A percentile compares a stretch with the other conserved stretches of the same genome.
Evolutionary conservation across 768 basidiomycete genomes (phyloP).

Genomic region (Boletus tomentosulus): DNA sequence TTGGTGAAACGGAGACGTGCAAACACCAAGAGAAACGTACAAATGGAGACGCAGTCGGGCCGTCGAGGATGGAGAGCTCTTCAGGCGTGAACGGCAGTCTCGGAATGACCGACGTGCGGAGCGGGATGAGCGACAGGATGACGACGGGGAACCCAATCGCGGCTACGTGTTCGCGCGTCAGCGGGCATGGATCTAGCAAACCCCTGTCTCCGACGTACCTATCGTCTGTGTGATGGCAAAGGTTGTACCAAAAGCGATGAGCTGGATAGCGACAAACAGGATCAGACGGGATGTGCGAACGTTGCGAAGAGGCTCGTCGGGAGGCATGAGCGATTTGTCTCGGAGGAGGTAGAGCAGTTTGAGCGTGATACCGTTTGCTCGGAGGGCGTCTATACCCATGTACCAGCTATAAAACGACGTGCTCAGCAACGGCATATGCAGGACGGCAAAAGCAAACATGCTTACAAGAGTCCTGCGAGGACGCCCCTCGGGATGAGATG

Average conservation of each 20-base stretch:
- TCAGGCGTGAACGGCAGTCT: constrained; percentile 68
- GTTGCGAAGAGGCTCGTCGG: constrained; percentile 64
- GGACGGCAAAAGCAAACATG: constrained; percentile 21
- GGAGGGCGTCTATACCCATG: constrained; percentile 84
- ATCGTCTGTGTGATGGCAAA: constrained; percentile 90
- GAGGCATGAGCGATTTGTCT: constrained; percentile 60
- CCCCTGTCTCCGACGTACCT: constrained; percentile 39
- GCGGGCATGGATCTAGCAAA: neutral
- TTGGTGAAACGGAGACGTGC: too few species aligned
- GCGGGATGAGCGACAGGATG: constrained; percentile 77
- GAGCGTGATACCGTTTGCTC: constrained; percentile 75
- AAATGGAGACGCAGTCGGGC: constrained; percentile 83
- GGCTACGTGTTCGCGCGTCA: constrained; percentile 38
- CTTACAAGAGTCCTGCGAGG: constrained; percentile 81
- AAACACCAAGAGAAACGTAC: constrained; percentile 42
- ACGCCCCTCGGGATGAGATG: constrained; percentile 78
- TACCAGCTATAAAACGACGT: constrained; percentile 57
- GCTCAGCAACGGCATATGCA: neutral
- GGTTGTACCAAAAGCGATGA: constrained; percentile 81
- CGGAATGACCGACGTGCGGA: constrained; percentile 70
- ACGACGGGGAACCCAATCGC: constrained; percentile 91
- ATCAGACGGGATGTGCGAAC: constrained; percentile 73
- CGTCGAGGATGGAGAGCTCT: constrained; percentile 83
- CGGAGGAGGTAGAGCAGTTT: constrained; percentile 77
- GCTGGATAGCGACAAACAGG: constrained; percentile 69